Evolutionary conservation across 1,284 basidiomycete genomes (phyloP), one percentile per base, ranked within the genome.

Genomic region (Ganoderma boninense): DNA sequence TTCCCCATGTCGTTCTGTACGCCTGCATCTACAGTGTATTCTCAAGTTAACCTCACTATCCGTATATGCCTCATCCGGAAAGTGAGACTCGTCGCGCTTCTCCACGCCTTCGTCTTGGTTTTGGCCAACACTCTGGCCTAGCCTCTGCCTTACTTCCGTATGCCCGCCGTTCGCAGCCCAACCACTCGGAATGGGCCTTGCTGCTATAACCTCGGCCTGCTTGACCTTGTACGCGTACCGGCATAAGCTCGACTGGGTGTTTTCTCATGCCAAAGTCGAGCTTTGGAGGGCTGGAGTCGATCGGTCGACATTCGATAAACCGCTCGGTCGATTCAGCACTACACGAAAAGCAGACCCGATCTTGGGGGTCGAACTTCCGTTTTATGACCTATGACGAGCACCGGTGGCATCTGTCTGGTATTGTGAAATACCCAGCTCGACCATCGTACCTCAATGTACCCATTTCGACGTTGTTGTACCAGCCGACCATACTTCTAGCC

Each of bases 381-480:
- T 52, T 52, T 26, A 8, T 26, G 49, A 11, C 13, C 23, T 52
- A 52, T 23, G 23, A 26, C 13, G 23, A 11, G 8, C 14, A 32
- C 29, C 11, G 26, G 26, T 56, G 26, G 54, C 29, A 56, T 57
- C 13, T 26, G 54, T 20, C 54, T 57, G 18, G 54, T 35, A 35
- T 57, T 35, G 16, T 4, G 54, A 32, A 32, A 32, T 32, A 57
- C 54, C 26, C 18, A 57, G 16, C 54, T 57, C 29, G 26, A 29
- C 54, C 54, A 35, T 16, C 29, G 54, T 29, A 20, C 54, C 29
- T 57, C 54, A 29, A 20, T 62, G 35, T 62, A 62, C 23, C 60
- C 40, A 26, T 42, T 43, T 42, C 60, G 38, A 43, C 29, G 40
- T n/a, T 62, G 60, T 62, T 62, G 40, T 62, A 57, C 54, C 54